A percentile compares a stretch with the other conserved stretches of the same genome.
phyloP scores from a whole-genome alignment of 768 basidiomycete species.

The Cyclocybe cylindracea region DNA sequence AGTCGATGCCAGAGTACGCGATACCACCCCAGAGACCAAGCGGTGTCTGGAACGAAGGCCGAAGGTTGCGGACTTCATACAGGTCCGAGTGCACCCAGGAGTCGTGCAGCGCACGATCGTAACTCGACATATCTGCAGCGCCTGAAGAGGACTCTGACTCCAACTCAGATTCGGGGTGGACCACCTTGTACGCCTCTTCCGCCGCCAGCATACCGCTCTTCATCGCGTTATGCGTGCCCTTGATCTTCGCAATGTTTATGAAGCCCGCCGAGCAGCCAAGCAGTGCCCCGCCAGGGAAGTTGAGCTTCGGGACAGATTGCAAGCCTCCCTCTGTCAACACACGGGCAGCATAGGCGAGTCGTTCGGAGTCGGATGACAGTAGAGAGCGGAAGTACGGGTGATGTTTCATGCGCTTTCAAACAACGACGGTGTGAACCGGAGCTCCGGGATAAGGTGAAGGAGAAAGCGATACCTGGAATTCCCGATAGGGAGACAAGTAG shows the following conservation, averaged over 20 bases:
- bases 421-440: slow-evolving; percentile 1
- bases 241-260: slow-evolving; percentile 96
- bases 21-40: slow-evolving; percentile 89
- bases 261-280: slow-evolving; percentile 97
- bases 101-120: slow-evolving; percentile 65
- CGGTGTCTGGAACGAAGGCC: slow-evolving; percentile 82
- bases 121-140: slow-evolving; percentile 66
- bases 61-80: slow-evolving; percentile 86
- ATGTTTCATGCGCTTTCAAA: slow-evolving; percentile 77
- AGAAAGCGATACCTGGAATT: slow-evolving; percentile 72
- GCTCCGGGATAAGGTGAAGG: not conserved
- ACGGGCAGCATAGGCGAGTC: slow-evolving; percentile 90
- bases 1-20: slow-evolving; percentile 86
- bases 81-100: slow-evolving; percentile 90
- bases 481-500: slow-evolving; percentile 87
- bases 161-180: slow-evolving; percentile 39
- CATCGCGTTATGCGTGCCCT: slow-evolving; percentile 99
- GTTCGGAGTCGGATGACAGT: slow-evolving; percentile 62
- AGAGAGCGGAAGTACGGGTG: slow-evolving; percentile 90
- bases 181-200: slow-evolving; percentile 74
- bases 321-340: slow-evolving; percentile 92
- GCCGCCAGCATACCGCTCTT: slow-evolving; percentile 98
- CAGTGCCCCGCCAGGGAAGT: slow-evolving; percentile 93
- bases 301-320: slow-evolving; percentile 81
- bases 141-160: slow-evolving; percentile 15